Evolutionary conservation across 164 flowering plant genomes (phyloP), one percentile per base, ranked within the genome.

Genomic region (Nymphaea colorata): DNA sequence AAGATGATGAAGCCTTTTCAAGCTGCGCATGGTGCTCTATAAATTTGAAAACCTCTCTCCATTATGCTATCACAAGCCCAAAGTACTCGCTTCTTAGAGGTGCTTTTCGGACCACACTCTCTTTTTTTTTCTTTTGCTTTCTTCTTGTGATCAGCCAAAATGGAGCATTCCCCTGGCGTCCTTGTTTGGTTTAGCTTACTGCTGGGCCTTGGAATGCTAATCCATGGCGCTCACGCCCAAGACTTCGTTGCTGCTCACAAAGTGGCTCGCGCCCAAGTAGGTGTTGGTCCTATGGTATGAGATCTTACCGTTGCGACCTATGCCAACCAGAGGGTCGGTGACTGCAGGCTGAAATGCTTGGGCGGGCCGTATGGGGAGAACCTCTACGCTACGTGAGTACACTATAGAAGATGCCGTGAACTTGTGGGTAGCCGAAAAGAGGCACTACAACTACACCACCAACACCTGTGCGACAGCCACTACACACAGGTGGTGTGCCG

Each of bases 281-380:
- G 82, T 3, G 83, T 83, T 11, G 69, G 72, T 15, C 73, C 72
- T 6, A 3, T 83, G 44, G 7, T 43, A n/a, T 83, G 87, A 85
- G 70, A 82, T 67, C 3, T 55, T 42, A 69, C 67, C 0, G 72
- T 83, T 2, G 83, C 77, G 0, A 69, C 75, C 17, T 80, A 75
- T 36, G 83, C 84, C 11, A 59, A 71, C 4, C 66, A 64, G 41
- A 71, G 81, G 42, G 42, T 14, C 0, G 79, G 67, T 0, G 79
- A 76, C 10, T 84, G 87, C 75, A 43, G 15, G 7, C 67, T 78
- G 3, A 64, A 41, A n/a, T 82, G 75, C 66, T 82, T 84, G 0
- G 51, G 62, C 2, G 81, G 82, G 0, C 76, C 73, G 1, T 82
- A 81, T 7, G 88, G 86, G 3, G 83, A 82, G 68, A 85, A 85